Conservation (phyloP, 1,284 basidiomycete species). For the Ceratobasidium theobromae region DNA sequence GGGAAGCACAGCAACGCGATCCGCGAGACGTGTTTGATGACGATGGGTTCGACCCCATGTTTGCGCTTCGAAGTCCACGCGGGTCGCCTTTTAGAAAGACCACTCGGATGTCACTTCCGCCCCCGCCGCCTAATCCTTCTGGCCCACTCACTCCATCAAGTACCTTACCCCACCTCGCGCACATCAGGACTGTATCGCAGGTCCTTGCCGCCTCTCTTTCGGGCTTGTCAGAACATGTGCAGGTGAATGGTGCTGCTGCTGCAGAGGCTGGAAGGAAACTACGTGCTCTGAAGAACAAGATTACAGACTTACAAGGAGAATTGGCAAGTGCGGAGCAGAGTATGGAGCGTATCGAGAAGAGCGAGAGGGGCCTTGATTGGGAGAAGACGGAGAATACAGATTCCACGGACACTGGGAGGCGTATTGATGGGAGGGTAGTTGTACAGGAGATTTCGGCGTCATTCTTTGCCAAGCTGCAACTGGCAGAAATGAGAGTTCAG, state of each 20-base stretch:
- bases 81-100: constrained; percentile 46
- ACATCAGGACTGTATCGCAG: constrained; percentile 68
- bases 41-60: constrained; percentile 56
- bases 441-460: constrained; percentile 73
- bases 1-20: constrained; percentile 13
- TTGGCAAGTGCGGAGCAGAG: constrained; percentile 80
- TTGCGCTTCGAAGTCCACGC: constrained; percentile 39
- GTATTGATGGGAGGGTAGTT: constrained; percentile 63
- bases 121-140: constrained; percentile 48
- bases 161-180: constrained; percentile 61
- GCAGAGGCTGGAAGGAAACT: constrained; percentile 80
- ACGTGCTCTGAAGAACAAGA: constrained; percentile 75
- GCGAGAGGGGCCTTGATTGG: constrained; percentile 65
- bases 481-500: constrained; percentile 70
- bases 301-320: constrained; percentile 72
- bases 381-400: constrained; percentile 40
- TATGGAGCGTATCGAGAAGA: constrained; percentile 66
- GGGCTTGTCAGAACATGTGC: constrained; percentile 79
- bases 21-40: constrained; percentile 36
- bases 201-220: constrained; percentile 72
- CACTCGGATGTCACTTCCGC: constrained; percentile 44
- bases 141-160: constrained; percentile 57
- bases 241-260: constrained; percentile 77
- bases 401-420: constrained; percentile 42
- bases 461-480: constrained; percentile 66